Percentiles rank a stretch among this genome's conserved stretches.
phyloP scores from a whole-genome alignment of 2,329 filamentous ascomycete species.

The Westerdykella ornata region DNA sequence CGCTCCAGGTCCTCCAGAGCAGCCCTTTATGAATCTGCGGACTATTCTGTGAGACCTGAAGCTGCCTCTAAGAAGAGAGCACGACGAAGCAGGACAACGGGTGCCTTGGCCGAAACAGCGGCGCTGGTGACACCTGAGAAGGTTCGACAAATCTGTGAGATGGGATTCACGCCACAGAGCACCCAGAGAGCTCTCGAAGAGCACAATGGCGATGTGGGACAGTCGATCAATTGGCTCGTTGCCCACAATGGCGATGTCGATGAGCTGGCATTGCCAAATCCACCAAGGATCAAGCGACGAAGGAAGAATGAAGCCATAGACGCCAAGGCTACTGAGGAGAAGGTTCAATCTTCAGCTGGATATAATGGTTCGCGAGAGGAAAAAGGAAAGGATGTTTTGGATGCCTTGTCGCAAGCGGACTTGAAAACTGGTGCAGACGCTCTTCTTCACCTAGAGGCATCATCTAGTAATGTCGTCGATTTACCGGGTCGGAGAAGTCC shows the following conservation, averaged over 20 bases:
- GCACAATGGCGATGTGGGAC: constrained; percentile 26
- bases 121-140: constrained; percentile 21
- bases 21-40: constrained; percentile 15
- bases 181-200: constrained; percentile 20
- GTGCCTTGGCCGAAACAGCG: constrained; percentile 3
- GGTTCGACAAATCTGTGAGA: constrained; percentile 29
- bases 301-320: neutral
- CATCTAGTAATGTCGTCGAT: too few species aligned
- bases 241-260: constrained; percentile 18
- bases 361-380: too few species aligned
- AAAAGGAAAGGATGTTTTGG: too few species aligned
- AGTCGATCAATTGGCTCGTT: constrained; percentile 29
- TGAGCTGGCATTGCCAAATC: constrained; percentile 21
- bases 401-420: too few species aligned
- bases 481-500: too few species aligned
- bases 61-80: constrained; percentile 14
- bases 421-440: too few species aligned
- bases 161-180: constrained; percentile 31
- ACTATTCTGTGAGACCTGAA: constrained; percentile 28
- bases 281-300: constrained; percentile 5
- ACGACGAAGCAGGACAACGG: constrained; percentile 22
- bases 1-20: constrained; percentile 31
- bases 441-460: too few species aligned
- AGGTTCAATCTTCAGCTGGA: too few species aligned
- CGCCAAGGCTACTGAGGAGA: neutral